Base-by-base conservation (phyloP, 176 grass and related monocot genomes). In the Eremochloa ophiuroides region DNA sequence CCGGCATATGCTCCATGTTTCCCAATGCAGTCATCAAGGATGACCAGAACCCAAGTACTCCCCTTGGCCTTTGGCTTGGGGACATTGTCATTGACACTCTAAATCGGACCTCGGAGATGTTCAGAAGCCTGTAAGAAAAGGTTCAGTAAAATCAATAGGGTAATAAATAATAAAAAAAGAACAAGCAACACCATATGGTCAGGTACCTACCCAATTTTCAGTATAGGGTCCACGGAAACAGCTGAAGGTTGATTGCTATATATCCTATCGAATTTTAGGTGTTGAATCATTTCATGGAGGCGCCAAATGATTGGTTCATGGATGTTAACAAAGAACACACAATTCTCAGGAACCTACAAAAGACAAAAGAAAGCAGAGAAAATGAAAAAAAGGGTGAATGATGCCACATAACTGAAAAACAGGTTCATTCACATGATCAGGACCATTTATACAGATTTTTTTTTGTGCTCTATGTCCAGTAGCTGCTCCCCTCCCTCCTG, bases 1-100 rank as follows among this genome's bases (percentile, higher is more conserved):
- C 95, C 83, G 88, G 95, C 95, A 98, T 98, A 82, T 98, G 92
- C 62, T 98, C 95, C 95, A 95, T 98, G 83, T 98, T 98, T 76
- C 95, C 95, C 23, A 98, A 74, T 79, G 95, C 95, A 75, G 95
- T 98, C 95, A 98, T 95, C 81, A 98, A 92, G 60, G 95, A 98
- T 34, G 95, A 90, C 95, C 95, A 98, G 80, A 98, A 98, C 41
- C 95, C 95, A 79, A 98, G 92, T 71, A 94, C 95, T 80, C 95
- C 95, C 93, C 95, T 93, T 50, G 95, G 95, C 44, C 95, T 83
- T 77, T 98, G 95, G 70, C 90, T 86, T 76, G 95, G 95, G 39
- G 95, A 95, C 95, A 98, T 98, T 79, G 90, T 82, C 95, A 98
- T 95, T 22, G 95, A 98, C 23, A 98, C 95, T 86, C 85, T 98